A percentile compares a stretch with the other conserved stretches of the same genome.
These are phyloP conservation scores for Eucalyptus pauciflora DNA, from an alignment of 345 rosid species.

Conservation along the genomic window DNA sequence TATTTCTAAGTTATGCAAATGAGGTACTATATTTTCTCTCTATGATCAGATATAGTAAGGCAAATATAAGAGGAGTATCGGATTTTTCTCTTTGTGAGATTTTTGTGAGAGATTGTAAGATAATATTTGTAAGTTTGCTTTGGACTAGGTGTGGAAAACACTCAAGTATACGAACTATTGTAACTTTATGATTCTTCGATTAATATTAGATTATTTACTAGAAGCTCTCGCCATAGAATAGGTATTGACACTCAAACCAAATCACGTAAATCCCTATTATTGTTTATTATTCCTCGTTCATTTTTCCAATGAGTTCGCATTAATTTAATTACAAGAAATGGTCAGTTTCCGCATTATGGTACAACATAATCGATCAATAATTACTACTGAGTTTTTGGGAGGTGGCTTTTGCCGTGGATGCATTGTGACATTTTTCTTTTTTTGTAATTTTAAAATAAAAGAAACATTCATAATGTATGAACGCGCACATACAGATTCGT, in stretches of 20 bases:
- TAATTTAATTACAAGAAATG: no score
- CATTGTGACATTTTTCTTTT: not conserved
- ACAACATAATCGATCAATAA: not conserved
- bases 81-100: no score
- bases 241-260: fast-evolving
- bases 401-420: not conserved
- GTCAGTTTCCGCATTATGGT: not conserved
- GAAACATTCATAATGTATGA: not conserved
- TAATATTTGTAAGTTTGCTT: no score
- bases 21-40: no score
- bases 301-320: not conserved
- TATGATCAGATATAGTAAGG: no score
- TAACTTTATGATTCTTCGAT: no score
- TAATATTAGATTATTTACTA: no score
- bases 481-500: not conserved
- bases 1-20: no score
- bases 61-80: no score
- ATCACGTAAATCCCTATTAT: fast-evolving
- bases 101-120: no score
- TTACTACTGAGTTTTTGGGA: not conserved
- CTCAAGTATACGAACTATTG: not conserved
- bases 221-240: not conserved
- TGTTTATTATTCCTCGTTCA: not conserved
- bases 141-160: no score
- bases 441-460: not conserved